Evolutionary conservation across 345 rosid species (phyloP).

Genomic region (Camelina sativa): DNA sequence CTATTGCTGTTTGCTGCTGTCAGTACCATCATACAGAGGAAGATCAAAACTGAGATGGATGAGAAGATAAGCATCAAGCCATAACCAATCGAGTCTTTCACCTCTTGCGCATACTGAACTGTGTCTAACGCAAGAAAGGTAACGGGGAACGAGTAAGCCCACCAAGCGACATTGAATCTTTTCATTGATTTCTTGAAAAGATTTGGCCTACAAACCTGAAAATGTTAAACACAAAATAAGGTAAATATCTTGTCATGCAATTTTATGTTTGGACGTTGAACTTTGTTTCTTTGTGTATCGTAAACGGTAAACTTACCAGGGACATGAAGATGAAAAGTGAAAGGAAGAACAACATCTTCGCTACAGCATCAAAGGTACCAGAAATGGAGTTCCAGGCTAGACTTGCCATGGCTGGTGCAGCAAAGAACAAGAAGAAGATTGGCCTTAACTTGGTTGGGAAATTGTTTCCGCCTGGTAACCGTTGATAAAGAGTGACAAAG

Average conservation of each 20-base stretch:
- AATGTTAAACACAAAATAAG: neutral
- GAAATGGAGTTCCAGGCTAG: constrained; percentile 70
- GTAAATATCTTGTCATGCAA: neutral
- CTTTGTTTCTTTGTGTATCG: neutral
- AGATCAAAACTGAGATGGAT: constrained; percentile 54
- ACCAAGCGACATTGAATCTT: constrained; percentile 71
- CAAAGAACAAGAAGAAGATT: constrained; percentile 70
- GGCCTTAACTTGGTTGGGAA: constrained; percentile 60
- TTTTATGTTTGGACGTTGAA: neutral
- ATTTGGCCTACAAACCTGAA: constrained; percentile 62
- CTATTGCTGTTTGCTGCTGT: constrained; percentile 49
- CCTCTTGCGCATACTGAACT: constrained; percentile 55
- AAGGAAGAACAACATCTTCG: constrained; percentile 67
- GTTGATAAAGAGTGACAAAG: constrained; percentile 76
- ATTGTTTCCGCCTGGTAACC: constrained; percentile 49
- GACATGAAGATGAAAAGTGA: constrained; percentile 65
- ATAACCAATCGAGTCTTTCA: constrained; percentile 45
- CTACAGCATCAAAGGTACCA: constrained; percentile 52
- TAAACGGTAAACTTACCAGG: constrained; percentile 47
- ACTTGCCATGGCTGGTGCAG: constrained; percentile 70
- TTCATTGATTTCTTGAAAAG: constrained; percentile 71
- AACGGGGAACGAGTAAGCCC: constrained; percentile 66
- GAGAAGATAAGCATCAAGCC: constrained; percentile 52
- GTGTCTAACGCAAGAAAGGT: constrained; percentile 70
- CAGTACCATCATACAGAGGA: constrained; percentile 56